Conservation (phyloP, 2,329 filamentous ascomycete genomes). For the Alternaria tenuissima region DNA sequence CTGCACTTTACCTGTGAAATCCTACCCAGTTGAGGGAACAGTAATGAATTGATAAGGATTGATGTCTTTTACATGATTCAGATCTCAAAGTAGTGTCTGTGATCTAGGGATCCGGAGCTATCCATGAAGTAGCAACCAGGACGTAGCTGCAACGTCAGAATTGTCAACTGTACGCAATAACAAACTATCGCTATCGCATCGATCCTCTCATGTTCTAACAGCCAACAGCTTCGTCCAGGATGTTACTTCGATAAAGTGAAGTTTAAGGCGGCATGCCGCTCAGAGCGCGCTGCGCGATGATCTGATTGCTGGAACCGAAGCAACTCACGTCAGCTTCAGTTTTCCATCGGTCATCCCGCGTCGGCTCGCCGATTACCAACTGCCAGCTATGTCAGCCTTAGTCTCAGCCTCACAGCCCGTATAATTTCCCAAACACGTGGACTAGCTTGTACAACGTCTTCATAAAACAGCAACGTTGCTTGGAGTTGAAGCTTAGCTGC, state of each 20-base stretch:
- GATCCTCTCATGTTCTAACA: neutral
- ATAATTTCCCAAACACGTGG: neutral
- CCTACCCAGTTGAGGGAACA: neutral
- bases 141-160: neutral
- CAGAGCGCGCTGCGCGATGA: neutral
- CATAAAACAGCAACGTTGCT: neutral
- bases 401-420: neutral
- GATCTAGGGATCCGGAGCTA: neutral
- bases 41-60: no score
- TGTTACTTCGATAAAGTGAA: neutral
- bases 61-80: neutral
- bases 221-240: neutral
- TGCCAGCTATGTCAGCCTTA: neutral
- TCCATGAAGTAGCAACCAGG: neutral
- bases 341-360: neutral
- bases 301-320: neutral
- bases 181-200: neutral
- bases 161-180: neutral
- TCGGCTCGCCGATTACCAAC: neutral
- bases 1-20: neutral
- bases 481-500: neutral
- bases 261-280: neutral
- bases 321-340: conserved; percentile 1
- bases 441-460: neutral
- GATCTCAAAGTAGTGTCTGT: neutral